Evolutionary conservation across 1,284 basidiomycete species (phyloP), one percentile per base, ranked within the genome.

Genomic region (Leccinum laetum): DNA sequence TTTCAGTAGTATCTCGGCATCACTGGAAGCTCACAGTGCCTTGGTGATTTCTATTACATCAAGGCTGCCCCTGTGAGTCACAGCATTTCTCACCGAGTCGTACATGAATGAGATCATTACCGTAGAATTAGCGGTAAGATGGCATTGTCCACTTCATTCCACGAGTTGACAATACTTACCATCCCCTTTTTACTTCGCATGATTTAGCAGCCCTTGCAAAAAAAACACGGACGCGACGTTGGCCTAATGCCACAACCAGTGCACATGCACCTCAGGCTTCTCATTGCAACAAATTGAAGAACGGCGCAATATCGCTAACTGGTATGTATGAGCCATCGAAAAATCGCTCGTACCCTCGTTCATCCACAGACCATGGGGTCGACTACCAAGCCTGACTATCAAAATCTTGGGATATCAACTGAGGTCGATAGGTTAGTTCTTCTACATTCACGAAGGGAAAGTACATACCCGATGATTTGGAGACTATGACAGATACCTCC

Each of bases 91-190:
- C 46, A 18, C 46, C 46, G 6, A 13, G 49, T 21, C 13, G 6
- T 14, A 35, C 32, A 35, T 35, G 6, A 4, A 52, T 8, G 21
- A 52, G 21, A 52, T 21, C 21, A 52, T 52, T 6, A 46, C n/a
- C n/a, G 10, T 18, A 49, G 11, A 18, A 49, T 49, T 49, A 49
- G 46, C 46, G 46, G 46, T 49, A 49, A 49, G n/a, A 18, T 49
- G 46, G 32, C 32, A 35, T 35, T 49, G 52, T 26, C 10, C 14
- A 16, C 53, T 55, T n/a, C 24, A 10, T 26, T 26, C 8, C 14
- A 16, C 4, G 24, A 26, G 13, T 68, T 59, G 24, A 69, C 41
- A 26, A 61, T 49, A 14, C 64, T 59, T 4, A 56, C 65, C 14
- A 3, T 59, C 58, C 29, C 59, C n/a, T 8, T 14, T 18, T 2